These are phyloP conservation scores for Phytophthora idaei DNA, from an alignment of 352 stramenopile genomes.

Conservation along the genomic window DNA sequence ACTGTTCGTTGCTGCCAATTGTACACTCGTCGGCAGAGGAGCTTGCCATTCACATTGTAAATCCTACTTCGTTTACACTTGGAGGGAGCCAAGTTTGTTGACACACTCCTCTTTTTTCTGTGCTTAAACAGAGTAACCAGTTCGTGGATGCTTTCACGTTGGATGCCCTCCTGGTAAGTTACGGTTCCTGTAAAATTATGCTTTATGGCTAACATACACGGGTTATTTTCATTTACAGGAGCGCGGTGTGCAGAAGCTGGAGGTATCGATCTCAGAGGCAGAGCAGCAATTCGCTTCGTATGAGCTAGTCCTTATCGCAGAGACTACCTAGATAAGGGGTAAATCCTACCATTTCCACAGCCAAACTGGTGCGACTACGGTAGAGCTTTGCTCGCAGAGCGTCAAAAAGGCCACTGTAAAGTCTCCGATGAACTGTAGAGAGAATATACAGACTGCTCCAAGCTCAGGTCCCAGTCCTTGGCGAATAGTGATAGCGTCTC, in stretches of 20 bases:
- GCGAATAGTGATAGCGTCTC: conserved; percentile 27
- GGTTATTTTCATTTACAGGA: conserved; percentile 32
- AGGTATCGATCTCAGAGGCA: conserved; percentile 94
- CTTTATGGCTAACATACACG: neutral
- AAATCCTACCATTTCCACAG: no score
- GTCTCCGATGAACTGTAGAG: conserved; percentile 25
- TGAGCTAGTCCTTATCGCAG: conserved; percentile 37
- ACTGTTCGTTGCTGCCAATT: conserved; percentile 96
- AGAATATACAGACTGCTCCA: conserved; percentile 17
- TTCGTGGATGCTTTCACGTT: conserved; percentile 82
- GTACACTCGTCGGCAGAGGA: conserved; percentile 98
- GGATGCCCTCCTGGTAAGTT: conserved; percentile 56
- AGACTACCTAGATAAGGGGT: neutral
- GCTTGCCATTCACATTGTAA: conserved; percentile 93
- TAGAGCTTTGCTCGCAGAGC: conserved; percentile 17
- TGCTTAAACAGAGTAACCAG: conserved; percentile 64
- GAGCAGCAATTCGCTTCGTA: conserved; percentile 87
- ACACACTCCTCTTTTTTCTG: neutral
- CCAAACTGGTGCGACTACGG: no score
- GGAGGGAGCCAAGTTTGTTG: neutral
- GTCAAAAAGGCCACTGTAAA: conserved; percentile 22
- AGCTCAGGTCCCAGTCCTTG: conserved; percentile 25
- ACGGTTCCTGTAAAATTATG: neutral
- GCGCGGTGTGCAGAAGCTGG: conserved; percentile 82
- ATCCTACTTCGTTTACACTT: conserved; percentile 17